Evolutionary conservation across 2,329 filamentous ascomycete genomes (phyloP), one percentile per base, ranked within the genome.

Genomic region (Penicillium concentricum): DNA sequence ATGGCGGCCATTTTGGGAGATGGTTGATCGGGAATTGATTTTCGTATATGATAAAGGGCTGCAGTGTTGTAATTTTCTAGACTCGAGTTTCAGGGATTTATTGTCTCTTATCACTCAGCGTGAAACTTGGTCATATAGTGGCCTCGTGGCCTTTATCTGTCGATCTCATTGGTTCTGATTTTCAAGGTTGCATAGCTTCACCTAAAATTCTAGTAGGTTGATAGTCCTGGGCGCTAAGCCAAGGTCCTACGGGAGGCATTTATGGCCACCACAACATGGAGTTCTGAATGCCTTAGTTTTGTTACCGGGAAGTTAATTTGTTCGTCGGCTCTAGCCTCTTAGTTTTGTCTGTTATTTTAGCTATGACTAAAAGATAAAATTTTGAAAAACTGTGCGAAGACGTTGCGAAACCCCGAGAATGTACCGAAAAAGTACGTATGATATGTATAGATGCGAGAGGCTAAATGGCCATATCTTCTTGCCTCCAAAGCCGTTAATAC

Each of bases 101-200:
- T 22, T 42, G 30, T n/a, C 3, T 41, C 47, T 50, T 42, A 50
- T 39, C 35, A 49, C 16, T 2, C 3, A 8, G 18, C 20, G 12
- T 24, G n/a, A 26, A 26, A 20, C 12, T 26, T 32, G 12, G 32
- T 13, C 34, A 48, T 28, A 7, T 30, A 39, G n/a, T 35, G 18
- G 22, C 50, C 38, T 35, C 43, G 50, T 53, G 50, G 41, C 50
- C 50, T 53, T 38, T 47, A 47, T 38, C 42, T 47, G 50, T 8
- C 12, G 22, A 46, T 53, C 30, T 53, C 13, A 47, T 53, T 53
- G 50, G 50, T 32, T 51, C 37, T 43, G 18, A 42, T 42, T 35
- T 24, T 15, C 20, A 46, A 22, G 15, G 30, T 35, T 35, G 20
- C 44, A 46, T 28, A 50, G 37, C 28, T 50, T 39, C 26, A 30